Percentiles rank a stretch among this genome's conserved stretches.
Evolutionary conservation across 1,284 basidiomycete genomes (phyloP).

Genomic region (Marasmius fiardii): DNA sequence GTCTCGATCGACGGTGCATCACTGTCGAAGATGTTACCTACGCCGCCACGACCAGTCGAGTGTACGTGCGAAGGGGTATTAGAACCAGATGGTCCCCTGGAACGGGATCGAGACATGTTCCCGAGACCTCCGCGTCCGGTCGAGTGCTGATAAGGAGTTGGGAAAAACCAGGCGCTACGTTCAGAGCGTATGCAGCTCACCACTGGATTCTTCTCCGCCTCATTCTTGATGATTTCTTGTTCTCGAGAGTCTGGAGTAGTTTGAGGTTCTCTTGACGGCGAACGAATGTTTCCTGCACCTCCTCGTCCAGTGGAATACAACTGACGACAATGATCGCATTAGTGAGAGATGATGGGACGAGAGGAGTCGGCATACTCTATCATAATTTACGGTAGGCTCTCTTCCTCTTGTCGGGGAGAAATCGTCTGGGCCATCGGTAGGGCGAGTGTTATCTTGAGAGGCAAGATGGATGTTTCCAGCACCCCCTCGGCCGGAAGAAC

Average conservation of each 20-base stretch:
- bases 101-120: slow-evolving; percentile 44
- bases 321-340: slow-evolving; percentile 23
- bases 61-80: neutral
- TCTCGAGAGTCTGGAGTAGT: slow-evolving; percentile 33
- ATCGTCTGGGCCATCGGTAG: slow-evolving; percentile 39
- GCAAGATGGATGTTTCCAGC: slow-evolving; percentile 59
- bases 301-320: slow-evolving; percentile 70
- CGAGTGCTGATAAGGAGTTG: slow-evolving; percentile 38
- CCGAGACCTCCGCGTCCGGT: slow-evolving; percentile 55
- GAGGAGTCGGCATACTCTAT: slow-evolving; percentile 24
- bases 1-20: slow-evolving; percentile 3
- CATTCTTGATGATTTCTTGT: slow-evolving; percentile 41
- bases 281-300: slow-evolving; percentile 68
- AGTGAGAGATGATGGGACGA: slow-evolving; percentile 2
- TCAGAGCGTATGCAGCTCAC: slow-evolving; percentile 28
- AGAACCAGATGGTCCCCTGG: slow-evolving; percentile 23
- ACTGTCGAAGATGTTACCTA: slow-evolving; percentile 24
- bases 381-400: slow-evolving; percentile 40
- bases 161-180: neutral
- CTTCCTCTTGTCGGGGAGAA: slow-evolving; percentile 50
- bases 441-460: slow-evolving; percentile 39
- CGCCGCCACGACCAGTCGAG: slow-evolving; percentile 26
- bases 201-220: slow-evolving; percentile 26
- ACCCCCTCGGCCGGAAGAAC: slow-evolving; percentile 65
- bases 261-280: slow-evolving; percentile 56